Conservation (phyloP, 2,329 filamentous ascomycete species). For the Alternaria triticimaculans region DNA sequence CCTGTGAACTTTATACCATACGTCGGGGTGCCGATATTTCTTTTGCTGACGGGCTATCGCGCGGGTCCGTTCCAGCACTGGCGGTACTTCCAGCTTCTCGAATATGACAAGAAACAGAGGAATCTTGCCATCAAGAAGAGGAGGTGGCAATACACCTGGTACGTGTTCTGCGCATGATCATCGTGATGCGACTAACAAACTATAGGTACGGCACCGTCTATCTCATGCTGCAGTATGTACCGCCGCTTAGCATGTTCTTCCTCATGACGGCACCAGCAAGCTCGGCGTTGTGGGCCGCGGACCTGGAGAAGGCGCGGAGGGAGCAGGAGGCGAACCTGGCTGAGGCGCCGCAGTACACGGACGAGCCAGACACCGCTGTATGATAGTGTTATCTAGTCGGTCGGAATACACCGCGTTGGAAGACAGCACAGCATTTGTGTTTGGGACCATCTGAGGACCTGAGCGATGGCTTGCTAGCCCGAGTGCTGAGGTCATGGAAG, state of each 20-base stretch:
- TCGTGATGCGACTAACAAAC: no score
- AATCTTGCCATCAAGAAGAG: constrained; percentile 72
- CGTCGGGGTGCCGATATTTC: constrained; percentile 82
- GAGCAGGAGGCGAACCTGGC: constrained; percentile 28
- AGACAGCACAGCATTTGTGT: background rate
- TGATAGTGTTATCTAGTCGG: constrained; percentile 9
- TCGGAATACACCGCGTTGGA: background rate
- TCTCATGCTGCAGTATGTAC: constrained; percentile 84
- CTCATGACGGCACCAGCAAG: constrained; percentile 85
- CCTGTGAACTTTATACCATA: constrained; percentile 87
- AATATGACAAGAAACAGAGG: constrained; percentile 74
- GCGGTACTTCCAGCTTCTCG: constrained; percentile 84
- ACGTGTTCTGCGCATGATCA: constrained; percentile 11
- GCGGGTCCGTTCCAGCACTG: constrained; percentile 90
- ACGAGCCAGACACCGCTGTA: constrained; percentile 35
- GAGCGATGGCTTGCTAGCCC: background rate
- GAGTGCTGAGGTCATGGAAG: constrained; percentile 12
- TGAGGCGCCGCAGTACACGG: constrained; percentile 35
- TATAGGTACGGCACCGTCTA: constrained; percentile 79
- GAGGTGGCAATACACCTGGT: constrained; percentile 86
- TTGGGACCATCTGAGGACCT: background rate
- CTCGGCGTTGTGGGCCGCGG: constrained; percentile 83
- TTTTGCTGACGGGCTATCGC: constrained; percentile 85
- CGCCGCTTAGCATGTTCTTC: constrained; percentile 92
- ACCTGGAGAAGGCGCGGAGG: constrained; percentile 64